Percentiles rank a stretch among this genome's conserved stretches.
phyloP scores from a whole-genome alignment of 495 filamentous ascomycete species.

The Pyrenula aspistea region DNA sequence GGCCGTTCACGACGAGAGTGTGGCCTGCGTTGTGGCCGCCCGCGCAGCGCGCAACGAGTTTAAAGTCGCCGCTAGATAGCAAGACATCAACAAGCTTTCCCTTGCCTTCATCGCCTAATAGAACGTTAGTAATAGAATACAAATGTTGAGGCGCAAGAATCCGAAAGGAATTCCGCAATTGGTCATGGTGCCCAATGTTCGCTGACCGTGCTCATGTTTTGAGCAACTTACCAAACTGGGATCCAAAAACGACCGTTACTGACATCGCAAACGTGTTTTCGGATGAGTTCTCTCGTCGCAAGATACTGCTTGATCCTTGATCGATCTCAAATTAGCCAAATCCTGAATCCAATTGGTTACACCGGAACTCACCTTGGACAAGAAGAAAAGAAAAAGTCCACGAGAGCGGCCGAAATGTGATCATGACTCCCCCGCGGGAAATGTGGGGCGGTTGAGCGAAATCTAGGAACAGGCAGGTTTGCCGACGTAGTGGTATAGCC shows the following conservation, averaged over 20 bases:
- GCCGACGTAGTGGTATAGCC: neutral
- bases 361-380: neutral
- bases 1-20: constrained; percentile 48
- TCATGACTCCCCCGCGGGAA: neutral
- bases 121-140: neutral
- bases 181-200: no score
- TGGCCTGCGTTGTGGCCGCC: constrained; percentile 57
- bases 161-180: no score
- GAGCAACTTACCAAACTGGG: neutral
- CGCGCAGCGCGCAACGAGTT: constrained; percentile 49
- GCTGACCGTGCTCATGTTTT: no score
- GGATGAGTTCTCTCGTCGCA: neutral
- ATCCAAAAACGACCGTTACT: neutral
- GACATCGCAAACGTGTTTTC: neutral
- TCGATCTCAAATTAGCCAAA: neutral
- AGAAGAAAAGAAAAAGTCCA: neutral
- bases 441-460: no score
- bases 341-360: neutral
- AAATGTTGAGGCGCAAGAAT: no score
- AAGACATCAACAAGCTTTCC: constrained; percentile 63
- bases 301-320: neutral
- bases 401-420: neutral
- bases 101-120: constrained; percentile 57
- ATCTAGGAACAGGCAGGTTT: neutral
- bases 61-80: constrained; percentile 30